phyloP scores from a whole-genome alignment of 2,329 filamentous ascomycete species.

The Calonectria pseudoreteaudii region DNA sequence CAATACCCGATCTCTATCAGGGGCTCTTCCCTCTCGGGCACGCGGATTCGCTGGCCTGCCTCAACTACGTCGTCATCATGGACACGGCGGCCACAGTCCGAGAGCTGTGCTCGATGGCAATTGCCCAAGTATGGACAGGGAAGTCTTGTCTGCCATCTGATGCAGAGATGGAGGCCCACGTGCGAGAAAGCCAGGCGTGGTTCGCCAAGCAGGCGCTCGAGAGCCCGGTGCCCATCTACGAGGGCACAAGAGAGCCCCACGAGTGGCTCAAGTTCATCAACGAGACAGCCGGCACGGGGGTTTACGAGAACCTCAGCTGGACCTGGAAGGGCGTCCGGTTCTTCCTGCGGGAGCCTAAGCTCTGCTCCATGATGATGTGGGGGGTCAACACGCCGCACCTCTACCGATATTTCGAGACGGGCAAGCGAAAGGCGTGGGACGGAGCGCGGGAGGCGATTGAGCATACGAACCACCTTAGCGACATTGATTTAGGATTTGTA shows the following conservation, averaged over 20 bases:
- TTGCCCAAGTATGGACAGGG: constrained; percentile 56
- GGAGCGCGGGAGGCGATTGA: constrained; percentile 48
- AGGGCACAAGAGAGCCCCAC: constrained; percentile 39
- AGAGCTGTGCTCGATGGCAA: constrained; percentile 54
- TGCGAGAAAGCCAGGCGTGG: constrained; percentile 25
- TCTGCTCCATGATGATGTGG: constrained; percentile 50
- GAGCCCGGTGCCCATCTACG: constrained; percentile 26
- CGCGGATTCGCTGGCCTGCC: constrained; percentile 54
- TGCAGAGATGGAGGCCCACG: constrained; percentile 47
- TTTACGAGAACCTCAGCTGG: constrained; percentile 54
- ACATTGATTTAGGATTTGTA: constrained; percentile 23
- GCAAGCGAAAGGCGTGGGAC: constrained; percentile 51
- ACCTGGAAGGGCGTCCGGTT: constrained; percentile 52
- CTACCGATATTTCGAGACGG: constrained; percentile 53
- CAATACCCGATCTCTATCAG: constrained; percentile 51
- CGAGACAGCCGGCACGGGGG: constrained; percentile 53
- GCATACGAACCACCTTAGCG: constrained; percentile 28
- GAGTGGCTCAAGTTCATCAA: constrained; percentile 53
- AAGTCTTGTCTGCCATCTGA: constrained; percentile 49
- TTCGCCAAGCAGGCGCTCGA: constrained; percentile 23
- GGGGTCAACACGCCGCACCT: constrained; percentile 54
- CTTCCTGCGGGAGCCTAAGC: constrained; percentile 49
- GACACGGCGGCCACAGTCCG: constrained; percentile 49
- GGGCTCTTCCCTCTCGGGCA: constrained; percentile 55
- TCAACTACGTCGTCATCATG: constrained; percentile 49